phyloP scores from a whole-genome alignment of 2,329 filamentous ascomycete species.

The Nothopassalora personata region DNA sequence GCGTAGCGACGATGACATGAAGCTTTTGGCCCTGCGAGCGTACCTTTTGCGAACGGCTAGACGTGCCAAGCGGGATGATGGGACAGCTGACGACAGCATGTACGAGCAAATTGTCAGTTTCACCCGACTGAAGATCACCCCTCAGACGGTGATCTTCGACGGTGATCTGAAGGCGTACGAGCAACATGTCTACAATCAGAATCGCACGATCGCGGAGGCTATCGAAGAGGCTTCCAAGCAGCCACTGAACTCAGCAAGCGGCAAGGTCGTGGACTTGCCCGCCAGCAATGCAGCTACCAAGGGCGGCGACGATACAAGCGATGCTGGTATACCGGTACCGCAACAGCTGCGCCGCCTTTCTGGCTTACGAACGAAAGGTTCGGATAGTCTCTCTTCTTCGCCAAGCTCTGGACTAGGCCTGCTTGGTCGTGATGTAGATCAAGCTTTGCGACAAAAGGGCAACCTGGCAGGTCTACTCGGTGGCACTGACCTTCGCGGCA shows the following conservation, averaged over 20 bases:
- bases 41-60: slow-evolving; percentile 85
- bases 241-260: slow-evolving; percentile 3
- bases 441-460: slow-evolving; percentile 43
- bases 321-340: slow-evolving; percentile 6
- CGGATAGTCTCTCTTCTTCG: slow-evolving; percentile 32
- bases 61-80: slow-evolving; percentile 57
- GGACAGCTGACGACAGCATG: slow-evolving; percentile 35
- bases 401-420: slow-evolving; percentile 30
- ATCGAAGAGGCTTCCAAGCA: slow-evolving; percentile 64
- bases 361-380: slow-evolving; percentile 20
- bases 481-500: slow-evolving; percentile 50
- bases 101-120: slow-evolving; percentile 69
- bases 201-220: slow-evolving; percentile 75
- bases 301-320: background rate
- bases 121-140: slow-evolving; percentile 68
- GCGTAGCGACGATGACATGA: slow-evolving; percentile 76
- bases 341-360: slow-evolving; percentile 10
- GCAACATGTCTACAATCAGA: slow-evolving; percentile 26
- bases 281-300: background rate
- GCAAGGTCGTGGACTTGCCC: background rate
- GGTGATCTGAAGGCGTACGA: slow-evolving; percentile 57
- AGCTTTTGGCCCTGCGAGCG: slow-evolving; percentile 77
- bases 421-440: slow-evolving; percentile 30
- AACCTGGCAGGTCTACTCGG: slow-evolving; percentile 58
- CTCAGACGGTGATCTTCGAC: slow-evolving; percentile 90